phyloP scores from a whole-genome alignment of 2,329 filamentous ascomycete species.

The Trichoderma koningii region DNA sequence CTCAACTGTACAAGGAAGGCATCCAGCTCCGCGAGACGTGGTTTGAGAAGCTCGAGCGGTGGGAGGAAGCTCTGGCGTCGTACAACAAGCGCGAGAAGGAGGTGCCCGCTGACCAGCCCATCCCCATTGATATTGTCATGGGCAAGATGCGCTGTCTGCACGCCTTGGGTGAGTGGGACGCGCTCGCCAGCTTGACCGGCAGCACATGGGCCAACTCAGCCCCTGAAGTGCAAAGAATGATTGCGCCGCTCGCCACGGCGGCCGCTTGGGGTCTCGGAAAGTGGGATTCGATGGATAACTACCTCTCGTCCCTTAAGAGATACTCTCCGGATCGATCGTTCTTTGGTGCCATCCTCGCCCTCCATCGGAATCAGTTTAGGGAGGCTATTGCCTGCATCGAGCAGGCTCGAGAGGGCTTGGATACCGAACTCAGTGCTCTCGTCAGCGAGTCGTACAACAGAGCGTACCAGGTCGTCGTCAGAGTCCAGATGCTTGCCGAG shows the following conservation, averaged over 20 bases:
- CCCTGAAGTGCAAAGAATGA: constrained; percentile 82
- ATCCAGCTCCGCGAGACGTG: constrained; percentile 97
- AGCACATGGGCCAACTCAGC: constrained; percentile 92
- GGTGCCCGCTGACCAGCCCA: constrained; percentile 56
- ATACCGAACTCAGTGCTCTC: constrained; percentile 91
- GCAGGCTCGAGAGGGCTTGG: constrained; percentile 87
- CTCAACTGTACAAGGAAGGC: constrained; percentile 88
- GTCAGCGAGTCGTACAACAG: constrained; percentile 98
- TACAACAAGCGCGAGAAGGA: constrained; percentile 85
- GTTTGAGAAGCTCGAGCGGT: constrained; percentile 97
- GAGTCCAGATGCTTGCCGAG: constrained; percentile 98
- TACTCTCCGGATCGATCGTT: constrained; percentile 93
- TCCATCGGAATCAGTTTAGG: constrained; percentile 94
- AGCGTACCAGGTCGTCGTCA: constrained; percentile 95
- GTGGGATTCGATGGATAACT: constrained; percentile 98
- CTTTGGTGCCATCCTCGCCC: constrained; percentile 92
- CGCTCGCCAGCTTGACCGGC: constrained; percentile 82
- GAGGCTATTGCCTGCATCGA: constrained; percentile 88
- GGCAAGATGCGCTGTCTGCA: constrained; percentile 99
- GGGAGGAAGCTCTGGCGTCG: constrained; percentile 93
- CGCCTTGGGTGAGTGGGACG: constrained; percentile 95
- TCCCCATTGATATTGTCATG: constrained; percentile 93
- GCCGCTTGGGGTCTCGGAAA: constrained; percentile 96
- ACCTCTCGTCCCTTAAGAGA: constrained; percentile 91
- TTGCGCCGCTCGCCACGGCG: constrained; percentile 90